Evolutionary conservation across 1,284 basidiomycete species (phyloP).

Genomic region (Neonothopanus nambi): DNA sequence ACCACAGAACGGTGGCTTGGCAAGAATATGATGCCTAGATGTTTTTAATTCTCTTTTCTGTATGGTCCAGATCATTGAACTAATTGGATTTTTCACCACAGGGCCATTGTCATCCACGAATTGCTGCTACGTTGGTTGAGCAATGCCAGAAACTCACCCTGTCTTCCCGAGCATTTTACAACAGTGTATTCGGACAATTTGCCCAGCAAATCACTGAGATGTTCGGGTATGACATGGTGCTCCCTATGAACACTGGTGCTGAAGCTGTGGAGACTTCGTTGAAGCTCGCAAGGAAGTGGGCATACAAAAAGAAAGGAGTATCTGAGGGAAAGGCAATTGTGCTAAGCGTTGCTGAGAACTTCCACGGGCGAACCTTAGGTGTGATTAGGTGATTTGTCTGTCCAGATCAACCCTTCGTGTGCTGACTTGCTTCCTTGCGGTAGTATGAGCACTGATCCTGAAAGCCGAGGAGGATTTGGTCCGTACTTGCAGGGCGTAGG

Average conservation of each 20-base stretch:
- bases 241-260: conserved; percentile 99
- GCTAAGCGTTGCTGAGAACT: conserved; percentile 89
- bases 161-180: conserved; percentile 96
- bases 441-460: conserved; percentile 96
- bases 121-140: conserved; percentile 78
- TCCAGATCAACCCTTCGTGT: conserved; percentile 9
- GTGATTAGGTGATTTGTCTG: conserved; percentile 64
- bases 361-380: conserved; percentile 93
- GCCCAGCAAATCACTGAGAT: conserved; percentile 84
- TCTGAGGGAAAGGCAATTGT: conserved; percentile 84
- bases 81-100: conserved; percentile 29
- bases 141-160: conserved; percentile 93
- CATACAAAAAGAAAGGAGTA: conserved; percentile 85
- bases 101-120: conserved; percentile 95
- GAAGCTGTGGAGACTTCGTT: conserved; percentile 93
- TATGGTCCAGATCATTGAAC: too few species aligned
- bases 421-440: conserved; percentile 10
- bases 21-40: background rate
- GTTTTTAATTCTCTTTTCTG: too few species aligned
- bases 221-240: conserved; percentile 91
- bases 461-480: conserved; percentile 85
- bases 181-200: conserved; percentile 87
- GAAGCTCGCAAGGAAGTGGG: conserved; percentile 92
- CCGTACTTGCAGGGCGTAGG: conserved; percentile 89
- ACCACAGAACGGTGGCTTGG: background rate